Evolutionary conservation across 2,329 filamentous ascomycete genomes (phyloP).

Genomic region (Ciborinia camelliae): DNA sequence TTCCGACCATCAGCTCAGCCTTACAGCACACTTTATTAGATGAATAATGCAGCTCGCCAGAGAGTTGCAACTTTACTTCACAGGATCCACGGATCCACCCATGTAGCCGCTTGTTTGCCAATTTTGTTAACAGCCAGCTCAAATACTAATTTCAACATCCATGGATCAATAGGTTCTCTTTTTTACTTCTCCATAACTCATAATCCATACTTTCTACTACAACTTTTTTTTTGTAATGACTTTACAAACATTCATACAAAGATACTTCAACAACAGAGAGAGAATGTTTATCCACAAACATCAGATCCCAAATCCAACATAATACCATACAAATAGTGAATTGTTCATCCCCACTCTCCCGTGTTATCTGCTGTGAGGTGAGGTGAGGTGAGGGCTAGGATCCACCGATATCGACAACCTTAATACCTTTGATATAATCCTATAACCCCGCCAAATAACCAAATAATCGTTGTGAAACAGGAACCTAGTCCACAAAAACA

Average conservation of each 20-base stretch:
- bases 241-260: conserved; percentile 26
- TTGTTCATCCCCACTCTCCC: conserved; percentile 13
- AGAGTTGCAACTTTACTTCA: not conserved
- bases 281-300: conserved; percentile 26
- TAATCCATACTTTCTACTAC: not conserved
- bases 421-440: conserved; percentile 34
- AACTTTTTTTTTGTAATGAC: conserved; percentile 19
- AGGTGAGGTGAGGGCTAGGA: conserved; percentile 22
- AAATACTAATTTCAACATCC: too few relatives aligned
- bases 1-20: conserved; percentile 13
- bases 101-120: conserved; percentile 17
- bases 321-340: conserved; percentile 17
- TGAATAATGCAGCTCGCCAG: conserved; percentile 3
- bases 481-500: conserved; percentile 26
- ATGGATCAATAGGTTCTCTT: too few relatives aligned
- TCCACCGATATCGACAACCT: conserved; percentile 33
- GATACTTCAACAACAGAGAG: conserved; percentile 22
- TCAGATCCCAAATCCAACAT: conserved; percentile 11
- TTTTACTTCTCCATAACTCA: not conserved
- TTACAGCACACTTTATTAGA: not conserved
- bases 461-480: conserved; percentile 35
- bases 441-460: conserved; percentile 34
- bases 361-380: conserved; percentile 17
- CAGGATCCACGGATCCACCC: conserved; percentile 8
- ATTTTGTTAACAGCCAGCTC: not conserved